phyloP scores from a whole-genome alignment of 192 early-diverging fungal genomes.

The Haplosporangium gracile region DNA sequence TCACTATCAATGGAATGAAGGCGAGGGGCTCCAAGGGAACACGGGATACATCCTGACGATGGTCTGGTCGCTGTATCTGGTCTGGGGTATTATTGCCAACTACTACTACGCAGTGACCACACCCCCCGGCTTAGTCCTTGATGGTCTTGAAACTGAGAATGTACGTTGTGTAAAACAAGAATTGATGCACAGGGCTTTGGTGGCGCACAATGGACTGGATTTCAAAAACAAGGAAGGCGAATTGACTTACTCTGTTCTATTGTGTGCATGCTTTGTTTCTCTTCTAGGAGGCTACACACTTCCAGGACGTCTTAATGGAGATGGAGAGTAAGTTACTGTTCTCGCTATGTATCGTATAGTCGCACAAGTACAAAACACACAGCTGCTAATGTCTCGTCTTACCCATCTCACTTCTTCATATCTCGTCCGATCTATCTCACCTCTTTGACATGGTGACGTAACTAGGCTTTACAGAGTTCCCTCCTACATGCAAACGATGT shows the following conservation, averaged over 20 bases:
- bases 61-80: slow-evolving; percentile 61
- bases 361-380: not conserved
- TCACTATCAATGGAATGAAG: slow-evolving; percentile 51
- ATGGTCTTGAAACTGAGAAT: slow-evolving; percentile 23
- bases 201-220: slow-evolving; percentile 11
- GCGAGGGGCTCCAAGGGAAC: slow-evolving; percentile 33
- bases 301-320: slow-evolving; percentile 60
- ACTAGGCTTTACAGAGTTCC: slow-evolving; percentile 20
- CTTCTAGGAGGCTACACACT: slow-evolving; percentile 38
- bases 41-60: slow-evolving; percentile 28
- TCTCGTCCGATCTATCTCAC: not conserved
- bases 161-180: not conserved
- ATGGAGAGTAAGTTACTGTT: slow-evolving; percentile 56
- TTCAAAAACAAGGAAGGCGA: not conserved
- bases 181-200: not conserved
- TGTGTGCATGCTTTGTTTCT: not conserved
- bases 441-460: no score
- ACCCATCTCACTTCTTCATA: not conserved
- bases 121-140: slow-evolving; percentile 62
- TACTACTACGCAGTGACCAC: slow-evolving; percentile 70
- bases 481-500: slow-evolving; percentile 31
- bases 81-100: slow-evolving; percentile 65
- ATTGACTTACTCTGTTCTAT: not conserved
- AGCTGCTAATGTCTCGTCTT: not conserved
- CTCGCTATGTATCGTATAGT: not conserved